phyloP scores from a whole-genome alignment of 1,284 basidiomycete species.

The Exobasidium cylindrosporum region DNA sequence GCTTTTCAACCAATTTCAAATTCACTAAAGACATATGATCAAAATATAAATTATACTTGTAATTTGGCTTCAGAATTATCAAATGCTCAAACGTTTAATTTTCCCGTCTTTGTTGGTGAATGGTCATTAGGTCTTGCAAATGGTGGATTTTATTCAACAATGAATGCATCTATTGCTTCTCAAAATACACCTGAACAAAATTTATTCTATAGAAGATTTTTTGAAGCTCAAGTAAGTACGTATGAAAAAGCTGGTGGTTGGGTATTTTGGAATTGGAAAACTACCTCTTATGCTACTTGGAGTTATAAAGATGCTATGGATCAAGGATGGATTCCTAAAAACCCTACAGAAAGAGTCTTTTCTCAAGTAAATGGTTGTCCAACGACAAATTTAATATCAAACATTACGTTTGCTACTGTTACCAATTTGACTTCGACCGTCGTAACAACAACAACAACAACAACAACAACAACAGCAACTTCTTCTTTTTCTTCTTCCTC shows the following conservation, averaged over 20 bases:
- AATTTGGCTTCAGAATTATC: not conserved
- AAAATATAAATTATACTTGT: constrained; percentile 18
- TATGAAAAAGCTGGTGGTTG: constrained; percentile 16
- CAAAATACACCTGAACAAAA: constrained; percentile 16
- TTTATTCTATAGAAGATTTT: constrained; percentile 19
- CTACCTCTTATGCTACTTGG: constrained; percentile 13
- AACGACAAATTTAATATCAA: not conserved
- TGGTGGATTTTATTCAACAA: constrained; percentile 13
- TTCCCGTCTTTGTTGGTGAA: constrained; percentile 19
- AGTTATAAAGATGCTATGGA: constrained; percentile 18
- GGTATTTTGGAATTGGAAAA: constrained; percentile 23
- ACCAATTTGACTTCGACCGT: not conserved
- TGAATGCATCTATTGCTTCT: constrained; percentile 12
- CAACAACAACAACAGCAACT: not conserved
- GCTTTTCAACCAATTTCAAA: constrained; percentile 8
- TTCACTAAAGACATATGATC: not conserved
- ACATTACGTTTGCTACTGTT: not conserved
- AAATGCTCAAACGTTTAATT: not conserved
- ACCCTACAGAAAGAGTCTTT: constrained; percentile 15
- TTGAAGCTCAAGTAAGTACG: constrained; percentile 20
- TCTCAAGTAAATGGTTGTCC: constrained; percentile 7
- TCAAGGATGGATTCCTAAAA: constrained; percentile 22
- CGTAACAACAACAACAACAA: not conserved
- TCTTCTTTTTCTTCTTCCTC: too few species aligned
- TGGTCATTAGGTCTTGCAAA: constrained; percentile 9